Base-by-base conservation (phyloP, 805 yeast species). In the Candida khao-thaluensis region DNA sequence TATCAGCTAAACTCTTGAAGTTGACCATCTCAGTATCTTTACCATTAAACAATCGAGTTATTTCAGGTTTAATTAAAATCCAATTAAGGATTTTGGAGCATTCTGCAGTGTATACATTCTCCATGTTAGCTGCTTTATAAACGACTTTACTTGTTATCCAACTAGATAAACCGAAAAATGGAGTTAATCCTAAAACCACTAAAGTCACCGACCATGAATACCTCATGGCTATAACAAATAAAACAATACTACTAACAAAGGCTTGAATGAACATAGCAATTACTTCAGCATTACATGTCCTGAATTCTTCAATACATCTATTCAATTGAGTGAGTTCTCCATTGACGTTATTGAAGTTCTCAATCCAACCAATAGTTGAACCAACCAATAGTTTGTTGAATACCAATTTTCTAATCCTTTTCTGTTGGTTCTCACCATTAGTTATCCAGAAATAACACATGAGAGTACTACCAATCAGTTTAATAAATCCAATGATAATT, bases 141-240 rank as follows among this genome's bases (percentile, higher is more conserved):
- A 84, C 72, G 23, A 71, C 54, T 11, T 53, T 64, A 0, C 89
- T 79, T 41, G 82, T 74, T 0, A 70, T 24, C 25, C 65, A 59
- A 1, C 83, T 78, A 2, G 74, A 45, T 0, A 70, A 7, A 0
- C 69, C 69, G 41, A 91, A 75, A 0, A 89, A 23, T 0, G 99
- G 99, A 3, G 87, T 49, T 3, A 84, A 71, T 1, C 87, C 81
- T 42, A 91, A 52, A n/a, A 84, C 77, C 1, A 93, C 75, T 17
- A 93, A 60, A 0, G 97, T 85, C 8, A 93, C 69, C 3, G 85
- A 72, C 97, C 97, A 91, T 2, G 95, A 85, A 44, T 79, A 81
- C 44, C 74, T 73, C 55, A 93, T 74, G 1, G 96, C 80, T 0
- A 85, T 77, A 1, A 77, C 71, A 1, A 82, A 54, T 8, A 83